Evolutionary conservation across 768 basidiomycete genomes (phyloP).

Genomic region (Amanita fuliginea): DNA sequence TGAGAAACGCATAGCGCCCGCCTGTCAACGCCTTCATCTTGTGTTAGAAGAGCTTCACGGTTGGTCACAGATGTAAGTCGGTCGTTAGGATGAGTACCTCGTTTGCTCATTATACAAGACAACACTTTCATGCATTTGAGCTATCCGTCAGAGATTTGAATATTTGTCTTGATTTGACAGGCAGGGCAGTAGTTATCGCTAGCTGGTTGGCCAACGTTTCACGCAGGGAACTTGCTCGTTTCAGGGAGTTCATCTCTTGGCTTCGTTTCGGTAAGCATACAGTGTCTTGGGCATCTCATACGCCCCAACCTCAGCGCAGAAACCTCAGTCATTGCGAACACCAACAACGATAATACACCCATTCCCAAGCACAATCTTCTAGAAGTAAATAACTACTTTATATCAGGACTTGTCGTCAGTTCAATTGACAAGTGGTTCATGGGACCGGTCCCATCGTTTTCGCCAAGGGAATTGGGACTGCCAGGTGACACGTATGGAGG

Average conservation of each 20-base stretch:
- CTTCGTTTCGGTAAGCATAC: constrained; percentile 52
- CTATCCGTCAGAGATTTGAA: constrained; percentile 39
- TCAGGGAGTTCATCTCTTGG: constrained; percentile 74
- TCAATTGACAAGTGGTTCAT: constrained; percentile 74
- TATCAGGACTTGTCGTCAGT: constrained; percentile 56
- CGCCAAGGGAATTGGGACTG: constrained; percentile 36
- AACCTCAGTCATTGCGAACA: constrained; percentile 41
- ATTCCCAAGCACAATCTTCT: constrained; percentile 59
- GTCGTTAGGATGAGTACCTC: not conserved
- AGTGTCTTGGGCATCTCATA: not conserved
- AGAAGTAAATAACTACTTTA: constrained; percentile 74
- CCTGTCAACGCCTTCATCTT: constrained; percentile 67
- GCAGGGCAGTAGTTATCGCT: constrained; percentile 48
- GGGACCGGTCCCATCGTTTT: constrained; percentile 46
- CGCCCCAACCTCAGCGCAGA: constrained; percentile 6
- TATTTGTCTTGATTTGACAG: constrained; percentile 39
- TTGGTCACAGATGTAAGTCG: constrained; percentile 61
- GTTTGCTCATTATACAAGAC: constrained; percentile 26
- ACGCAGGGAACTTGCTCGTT: constrained; percentile 57
- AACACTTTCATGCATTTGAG: constrained; percentile 44
- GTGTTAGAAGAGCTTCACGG: constrained; percentile 70
- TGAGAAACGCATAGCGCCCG: constrained; percentile 59
- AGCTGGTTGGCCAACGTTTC: constrained; percentile 61
- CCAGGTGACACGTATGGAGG: constrained; percentile 21
- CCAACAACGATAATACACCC: constrained; percentile 37